Percentiles rank a stretch among this genome's conserved stretches.
Evolutionary conservation across 768 basidiomycete species (phyloP).

Genomic region (Holtermannia corniformis): DNA sequence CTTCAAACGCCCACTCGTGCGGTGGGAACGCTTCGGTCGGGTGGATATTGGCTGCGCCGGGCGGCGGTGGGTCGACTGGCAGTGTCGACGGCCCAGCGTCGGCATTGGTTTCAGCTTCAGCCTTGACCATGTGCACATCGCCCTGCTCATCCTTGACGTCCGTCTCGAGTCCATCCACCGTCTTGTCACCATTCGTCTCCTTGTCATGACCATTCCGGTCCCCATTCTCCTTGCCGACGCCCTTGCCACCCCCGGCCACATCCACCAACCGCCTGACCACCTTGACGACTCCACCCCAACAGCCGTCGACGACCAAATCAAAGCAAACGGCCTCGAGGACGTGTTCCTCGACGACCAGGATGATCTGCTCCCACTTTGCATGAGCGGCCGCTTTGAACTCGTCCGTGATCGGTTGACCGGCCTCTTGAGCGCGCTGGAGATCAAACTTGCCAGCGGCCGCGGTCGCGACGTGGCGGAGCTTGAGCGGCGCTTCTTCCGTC

Average conservation of each 20-base stretch:
- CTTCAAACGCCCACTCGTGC: not conserved
- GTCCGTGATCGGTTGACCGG: not conserved
- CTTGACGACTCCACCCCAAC: conserved; percentile 6
- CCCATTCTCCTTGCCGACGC: not conserved
- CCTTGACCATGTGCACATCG: not conserved
- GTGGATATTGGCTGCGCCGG: not conserved
- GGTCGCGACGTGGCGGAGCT: conserved; percentile 24
- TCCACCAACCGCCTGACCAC: not conserved
- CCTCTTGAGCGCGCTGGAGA: not conserved
- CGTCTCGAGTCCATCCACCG: not conserved
- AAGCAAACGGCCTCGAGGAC: conserved; percentile 36
- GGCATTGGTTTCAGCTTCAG: too few species aligned
- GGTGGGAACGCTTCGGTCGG: not conserved
- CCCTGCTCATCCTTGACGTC: not conserved
- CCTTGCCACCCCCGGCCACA: not conserved
- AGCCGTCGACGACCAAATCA: conserved; percentile 32
- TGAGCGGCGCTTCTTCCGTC: conserved; percentile 32
- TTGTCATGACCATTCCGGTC: too few species aligned
- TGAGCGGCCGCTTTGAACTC: not conserved
- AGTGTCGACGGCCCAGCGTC: too few species aligned
- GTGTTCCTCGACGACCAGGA: conserved; percentile 33
- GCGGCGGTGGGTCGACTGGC: not conserved
- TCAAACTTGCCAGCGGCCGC: conserved; percentile 18
- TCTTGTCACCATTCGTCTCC: not conserved
- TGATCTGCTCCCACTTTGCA: conserved; percentile 16